phyloP scores from a whole-genome alignment of 2,329 filamentous ascomycete genomes.

The Phialophora verrucosa region DNA sequence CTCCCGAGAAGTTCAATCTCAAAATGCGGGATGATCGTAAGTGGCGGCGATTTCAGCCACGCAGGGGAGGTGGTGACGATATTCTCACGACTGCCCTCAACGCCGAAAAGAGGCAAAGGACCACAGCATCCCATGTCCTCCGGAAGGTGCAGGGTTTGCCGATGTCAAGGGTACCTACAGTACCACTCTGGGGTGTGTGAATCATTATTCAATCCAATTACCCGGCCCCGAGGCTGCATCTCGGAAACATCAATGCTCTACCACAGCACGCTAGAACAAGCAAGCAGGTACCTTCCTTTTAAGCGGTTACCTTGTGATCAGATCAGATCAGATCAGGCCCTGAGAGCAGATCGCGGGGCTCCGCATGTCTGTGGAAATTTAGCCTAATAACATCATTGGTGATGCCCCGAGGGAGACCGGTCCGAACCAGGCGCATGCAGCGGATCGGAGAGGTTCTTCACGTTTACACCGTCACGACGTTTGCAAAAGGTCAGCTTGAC shows the following conservation, averaged over 20 bases:
- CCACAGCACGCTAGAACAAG: background rate
- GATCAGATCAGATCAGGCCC: slow-evolving; percentile 2
- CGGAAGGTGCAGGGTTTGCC: background rate
- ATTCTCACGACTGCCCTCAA: background rate
- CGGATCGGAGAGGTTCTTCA: slow-evolving; percentile 4
- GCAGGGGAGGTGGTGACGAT: background rate
- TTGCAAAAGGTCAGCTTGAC: background rate
- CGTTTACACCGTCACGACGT: background rate
- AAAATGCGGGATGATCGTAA: background rate
- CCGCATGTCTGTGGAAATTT: slow-evolving; percentile 7
- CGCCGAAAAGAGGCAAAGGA: background rate
- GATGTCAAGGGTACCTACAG: background rate
- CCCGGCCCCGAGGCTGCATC: background rate
- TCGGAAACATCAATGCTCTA: background rate
- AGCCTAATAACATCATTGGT: slow-evolving; percentile 12
- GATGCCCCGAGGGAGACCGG: background rate
- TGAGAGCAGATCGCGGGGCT: slow-evolving; percentile 6
- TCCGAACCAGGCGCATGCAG: slow-evolving; percentile 15
- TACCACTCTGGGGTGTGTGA: background rate
- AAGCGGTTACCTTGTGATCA: background rate
- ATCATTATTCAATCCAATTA: slow-evolving; percentile 6
- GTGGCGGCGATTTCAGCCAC: background rate
- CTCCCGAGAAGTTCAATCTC: background rate
- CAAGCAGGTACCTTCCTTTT: slow-evolving; percentile 1
- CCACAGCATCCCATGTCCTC: background rate